Base-by-base conservation (phyloP, 1,284 basidiomycete genomes). In the Leccinum fallax region DNA sequence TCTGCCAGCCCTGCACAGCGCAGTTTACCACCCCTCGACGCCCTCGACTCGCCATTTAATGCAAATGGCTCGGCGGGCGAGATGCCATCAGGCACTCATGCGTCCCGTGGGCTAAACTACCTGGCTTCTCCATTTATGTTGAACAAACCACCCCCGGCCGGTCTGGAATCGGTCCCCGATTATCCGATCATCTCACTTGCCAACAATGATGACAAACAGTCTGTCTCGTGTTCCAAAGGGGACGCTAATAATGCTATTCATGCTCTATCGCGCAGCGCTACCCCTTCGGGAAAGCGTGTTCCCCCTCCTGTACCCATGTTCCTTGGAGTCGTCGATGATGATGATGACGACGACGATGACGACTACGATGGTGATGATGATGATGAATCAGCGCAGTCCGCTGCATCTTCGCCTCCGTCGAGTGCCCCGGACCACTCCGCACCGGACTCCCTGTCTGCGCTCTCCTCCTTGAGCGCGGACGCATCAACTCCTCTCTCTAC, bases 121-220 rank as follows among this genome's bases (percentile, higher is more conserved):
- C 43, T 64, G 21, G 63, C 67, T n/a, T 55, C 71, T 30, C 63
- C 70, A 15, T 70, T 69, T 5, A 48, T 57, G 11, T 32, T 51
- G 21, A 19, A 58, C n/a, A 63, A 55, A 57, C 46, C 52, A 2
- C 43, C 43, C 13, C 58, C 57, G 16, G 55, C 55, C 21, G 58
- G 26, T 30, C 36, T 30, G 30, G 52, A 40, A 28, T 57, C 62
- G 2, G 32, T 40, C 15, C 19, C 52, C 13, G 53, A 55, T 57
- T 49, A 8, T 6, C 30, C 15, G 59, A 63, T 49, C 40, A 32
- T 6, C 26, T 43, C 34, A 10, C 61, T 32, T 11, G 6, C 19
- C 6, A 57, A 61, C 30, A 26, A 55, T 30, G 64, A 65, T 49
- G 51, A 34, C 24, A 54, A 57, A 40, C 49, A 26, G 49, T 60